These are phyloP conservation scores for Symbiodinium pilosum DNA, from an alignment of 73 alveolate species.

Conservation along the genomic window DNA sequence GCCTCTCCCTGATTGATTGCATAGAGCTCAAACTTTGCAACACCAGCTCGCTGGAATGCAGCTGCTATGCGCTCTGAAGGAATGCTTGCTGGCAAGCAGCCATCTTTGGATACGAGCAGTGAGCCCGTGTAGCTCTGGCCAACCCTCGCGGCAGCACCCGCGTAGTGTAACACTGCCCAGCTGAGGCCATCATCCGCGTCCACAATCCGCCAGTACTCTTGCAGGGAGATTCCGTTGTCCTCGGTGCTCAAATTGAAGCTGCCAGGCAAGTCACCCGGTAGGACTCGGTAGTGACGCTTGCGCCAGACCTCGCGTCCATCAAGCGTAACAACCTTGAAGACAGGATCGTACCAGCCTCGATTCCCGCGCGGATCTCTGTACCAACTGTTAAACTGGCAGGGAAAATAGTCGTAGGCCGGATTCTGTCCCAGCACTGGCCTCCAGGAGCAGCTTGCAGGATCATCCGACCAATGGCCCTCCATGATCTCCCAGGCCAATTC, in stretches of 20 bases:
- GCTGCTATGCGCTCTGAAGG: not conserved
- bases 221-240: conserved; percentile 76
- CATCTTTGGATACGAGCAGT: conserved; percentile 33
- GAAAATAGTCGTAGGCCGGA: conserved; percentile 91
- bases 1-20: not conserved
- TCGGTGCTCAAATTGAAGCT: conserved; percentile 76
- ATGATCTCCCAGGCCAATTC: conserved; percentile 77
- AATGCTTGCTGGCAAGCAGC: not conserved
- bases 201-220: conserved; percentile 88
- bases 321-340: conserved; percentile 53
- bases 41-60: not conserved
- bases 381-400: conserved; percentile 86
- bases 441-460: conserved; percentile 35
- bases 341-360: conserved; percentile 93
- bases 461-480: conserved; percentile 51
- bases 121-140: conserved; percentile 94
- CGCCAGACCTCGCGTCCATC: conserved; percentile 89
- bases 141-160: conserved; percentile 73
- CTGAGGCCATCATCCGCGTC: conserved; percentile 54
- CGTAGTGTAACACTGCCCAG: conserved; percentile 90
- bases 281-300: conserved; percentile 93
- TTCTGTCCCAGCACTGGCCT: conserved; percentile 85
- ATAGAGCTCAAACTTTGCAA: conserved; percentile 9
- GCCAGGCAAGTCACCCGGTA: conserved; percentile 30
- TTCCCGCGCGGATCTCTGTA: conserved; percentile 66